Evolutionary conservation across 768 basidiomycete species (phyloP).

Genomic region (Leccinum rimulosum): DNA sequence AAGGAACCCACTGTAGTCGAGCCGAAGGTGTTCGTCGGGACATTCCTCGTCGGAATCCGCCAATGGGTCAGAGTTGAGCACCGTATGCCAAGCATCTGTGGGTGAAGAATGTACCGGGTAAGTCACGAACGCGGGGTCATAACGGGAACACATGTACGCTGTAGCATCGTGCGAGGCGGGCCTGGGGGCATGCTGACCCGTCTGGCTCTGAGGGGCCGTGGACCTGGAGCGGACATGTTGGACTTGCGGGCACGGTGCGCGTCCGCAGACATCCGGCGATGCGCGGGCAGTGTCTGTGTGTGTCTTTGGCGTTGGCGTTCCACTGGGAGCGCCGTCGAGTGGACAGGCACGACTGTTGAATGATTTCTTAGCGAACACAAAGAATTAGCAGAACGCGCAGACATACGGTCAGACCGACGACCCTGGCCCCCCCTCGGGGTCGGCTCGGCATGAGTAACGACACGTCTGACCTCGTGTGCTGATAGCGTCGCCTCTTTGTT

Average conservation of each 20-base stretch:
- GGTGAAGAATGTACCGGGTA: constrained; percentile 4
- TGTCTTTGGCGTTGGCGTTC: constrained; percentile 30
- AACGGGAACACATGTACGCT: constrained; percentile 48
- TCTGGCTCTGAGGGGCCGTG: constrained; percentile 26
- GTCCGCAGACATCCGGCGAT: constrained; percentile 28
- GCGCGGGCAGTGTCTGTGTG: constrained; percentile 18
- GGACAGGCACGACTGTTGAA: constrained; percentile 20
- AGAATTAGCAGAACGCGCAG: neutral
- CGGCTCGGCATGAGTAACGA: constrained; percentile 13
- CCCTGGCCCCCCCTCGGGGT: constrained; percentile 21
- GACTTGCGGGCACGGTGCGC: constrained; percentile 24
- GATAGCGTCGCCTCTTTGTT: constrained; percentile 10
- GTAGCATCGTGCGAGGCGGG: constrained; percentile 54
- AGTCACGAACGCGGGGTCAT: neutral
- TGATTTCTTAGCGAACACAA: constrained; percentile 10
- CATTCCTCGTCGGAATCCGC: constrained; percentile 73
- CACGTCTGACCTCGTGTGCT: constrained; percentile 13
- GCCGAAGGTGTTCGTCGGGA: constrained; percentile 59
- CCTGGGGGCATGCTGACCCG: constrained; percentile 25
- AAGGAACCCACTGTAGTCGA: constrained; percentile 57
- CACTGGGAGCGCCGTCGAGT: constrained; percentile 8
- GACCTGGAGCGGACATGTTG: constrained; percentile 18
- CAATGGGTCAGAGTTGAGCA: constrained; percentile 67
- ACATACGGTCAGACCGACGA: constrained; percentile 29
- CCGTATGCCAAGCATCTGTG: constrained; percentile 71